phyloP scores from a whole-genome alignment of 441 rosid genomes.

The Populus hybrid region DNA sequence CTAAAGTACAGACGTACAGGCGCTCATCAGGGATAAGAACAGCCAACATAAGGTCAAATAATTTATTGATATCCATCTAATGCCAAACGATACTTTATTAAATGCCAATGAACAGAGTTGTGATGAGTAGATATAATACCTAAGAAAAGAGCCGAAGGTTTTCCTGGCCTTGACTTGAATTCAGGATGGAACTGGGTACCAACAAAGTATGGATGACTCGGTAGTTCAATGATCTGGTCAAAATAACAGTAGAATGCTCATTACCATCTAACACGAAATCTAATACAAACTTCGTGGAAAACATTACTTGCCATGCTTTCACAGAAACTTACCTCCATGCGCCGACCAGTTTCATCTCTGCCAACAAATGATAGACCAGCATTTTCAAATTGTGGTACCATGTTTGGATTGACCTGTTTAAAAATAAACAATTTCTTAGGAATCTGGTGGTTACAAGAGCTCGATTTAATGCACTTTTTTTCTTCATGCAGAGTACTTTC shows the following conservation, averaged over 20 bases:
- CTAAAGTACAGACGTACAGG: background rate
- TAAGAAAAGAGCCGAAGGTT: constrained; percentile 79
- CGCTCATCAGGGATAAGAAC: background rate
- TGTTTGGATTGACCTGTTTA: constrained; percentile 74
- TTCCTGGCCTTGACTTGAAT: constrained; percentile 90
- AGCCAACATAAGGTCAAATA: constrained; percentile 1
- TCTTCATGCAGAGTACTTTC: background rate
- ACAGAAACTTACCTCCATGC: constrained; percentile 67
- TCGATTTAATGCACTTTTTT: background rate
- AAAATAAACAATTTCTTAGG: background rate
- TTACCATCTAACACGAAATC: constrained; percentile 1
- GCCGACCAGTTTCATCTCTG: constrained; percentile 70
- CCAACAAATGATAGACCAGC: constrained; percentile 83
- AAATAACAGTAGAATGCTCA: constrained; percentile 19
- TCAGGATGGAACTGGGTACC: constrained; percentile 96
- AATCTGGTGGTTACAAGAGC: background rate
- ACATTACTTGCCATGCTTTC: background rate
- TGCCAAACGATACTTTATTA: background rate
- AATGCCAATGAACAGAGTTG: background rate
- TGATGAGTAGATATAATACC: constrained; percentile 33
- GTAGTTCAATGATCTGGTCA: constrained; percentile 65
- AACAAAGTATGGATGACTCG: constrained; percentile 71
- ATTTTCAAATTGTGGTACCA: constrained; percentile 61
- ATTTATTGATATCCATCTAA: background rate
- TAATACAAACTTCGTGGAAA: background rate